Evolutionary conservation across 202 grass and related monocot genomes (phyloP).

Genomic region (Sporobolus alterniflorus): DNA sequence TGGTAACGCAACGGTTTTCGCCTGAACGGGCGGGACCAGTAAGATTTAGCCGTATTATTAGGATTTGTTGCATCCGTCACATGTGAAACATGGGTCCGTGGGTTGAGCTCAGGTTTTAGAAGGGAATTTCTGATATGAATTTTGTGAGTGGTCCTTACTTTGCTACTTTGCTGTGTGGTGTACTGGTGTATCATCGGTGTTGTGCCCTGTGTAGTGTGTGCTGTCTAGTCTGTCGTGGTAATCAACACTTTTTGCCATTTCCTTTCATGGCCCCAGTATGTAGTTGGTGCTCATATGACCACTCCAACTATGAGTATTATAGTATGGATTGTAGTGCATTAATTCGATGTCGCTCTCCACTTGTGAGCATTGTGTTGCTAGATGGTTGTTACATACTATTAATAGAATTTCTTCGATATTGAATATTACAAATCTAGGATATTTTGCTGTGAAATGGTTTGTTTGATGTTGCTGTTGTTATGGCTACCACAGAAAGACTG

Average conservation of each 20-base stretch:
- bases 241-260: constrained; percentile 1
- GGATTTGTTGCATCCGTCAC: constrained; percentile 23
- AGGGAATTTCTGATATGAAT: neutral
- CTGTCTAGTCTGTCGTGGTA: neutral
- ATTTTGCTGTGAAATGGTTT: neutral
- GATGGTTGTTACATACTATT: constrained; percentile 1
- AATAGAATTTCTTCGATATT: neutral
- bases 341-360: neutral
- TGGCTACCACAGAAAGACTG: constrained; percentile 86
- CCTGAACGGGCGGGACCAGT: neutral
- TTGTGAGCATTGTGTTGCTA: neutral
- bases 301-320: neutral
- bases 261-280: constrained; percentile 6
- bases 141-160: neutral
- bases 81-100: neutral
- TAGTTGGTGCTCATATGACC: neutral
- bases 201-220: neutral
- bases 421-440: neutral
- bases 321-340: neutral
- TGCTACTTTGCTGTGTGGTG: neutral
- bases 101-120: neutral
- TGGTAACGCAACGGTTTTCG: constrained; percentile 4
- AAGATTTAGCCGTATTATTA: neutral
- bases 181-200: no score
- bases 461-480: constrained; percentile 16